Conservation (phyloP, 306 rosid species). For the Vicia villosa region DNA sequence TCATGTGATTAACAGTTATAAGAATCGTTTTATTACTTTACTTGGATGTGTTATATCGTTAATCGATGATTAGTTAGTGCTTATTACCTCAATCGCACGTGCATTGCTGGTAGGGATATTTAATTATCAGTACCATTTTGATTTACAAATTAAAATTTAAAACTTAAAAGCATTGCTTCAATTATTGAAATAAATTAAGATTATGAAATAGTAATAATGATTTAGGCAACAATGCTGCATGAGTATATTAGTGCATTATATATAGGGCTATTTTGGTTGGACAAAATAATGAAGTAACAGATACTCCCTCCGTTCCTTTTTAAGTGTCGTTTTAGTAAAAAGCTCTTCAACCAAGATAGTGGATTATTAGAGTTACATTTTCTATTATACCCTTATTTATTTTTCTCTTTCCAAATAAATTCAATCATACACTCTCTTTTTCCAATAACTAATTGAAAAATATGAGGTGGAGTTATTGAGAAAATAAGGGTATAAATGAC, state of each 20-base stretch:
- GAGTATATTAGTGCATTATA: slow-evolving; percentile 6
- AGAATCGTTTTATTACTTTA: slow-evolving; percentile 42
- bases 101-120: slow-evolving; percentile 33
- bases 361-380: too few relatives aligned
- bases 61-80: slow-evolving; percentile 35
- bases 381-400: too few relatives aligned
- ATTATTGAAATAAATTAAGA: slow-evolving; percentile 8
- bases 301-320: too few relatives aligned
- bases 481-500: too few relatives aligned
- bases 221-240: slow-evolving; percentile 10
- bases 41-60: slow-evolving; percentile 50
- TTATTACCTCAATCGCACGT: slow-evolving; percentile 49
- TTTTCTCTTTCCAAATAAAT: too few relatives aligned
- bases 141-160: neutral
- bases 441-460: too few relatives aligned
- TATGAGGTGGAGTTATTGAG: too few relatives aligned
- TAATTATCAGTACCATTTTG: neutral
- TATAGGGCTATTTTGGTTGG: slow-evolving; percentile 21
- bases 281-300: slow-evolving; percentile 27
- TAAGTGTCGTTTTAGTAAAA: too few relatives aligned
- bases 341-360: too few relatives aligned
- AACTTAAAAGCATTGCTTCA: neutral
- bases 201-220: too few relatives aligned
- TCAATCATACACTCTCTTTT: too few relatives aligned
- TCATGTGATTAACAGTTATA: slow-evolving; percentile 57